Evolutionary conservation across 768 basidiomycete genomes (phyloP).

Genomic region (Hericium coralloides): DNA sequence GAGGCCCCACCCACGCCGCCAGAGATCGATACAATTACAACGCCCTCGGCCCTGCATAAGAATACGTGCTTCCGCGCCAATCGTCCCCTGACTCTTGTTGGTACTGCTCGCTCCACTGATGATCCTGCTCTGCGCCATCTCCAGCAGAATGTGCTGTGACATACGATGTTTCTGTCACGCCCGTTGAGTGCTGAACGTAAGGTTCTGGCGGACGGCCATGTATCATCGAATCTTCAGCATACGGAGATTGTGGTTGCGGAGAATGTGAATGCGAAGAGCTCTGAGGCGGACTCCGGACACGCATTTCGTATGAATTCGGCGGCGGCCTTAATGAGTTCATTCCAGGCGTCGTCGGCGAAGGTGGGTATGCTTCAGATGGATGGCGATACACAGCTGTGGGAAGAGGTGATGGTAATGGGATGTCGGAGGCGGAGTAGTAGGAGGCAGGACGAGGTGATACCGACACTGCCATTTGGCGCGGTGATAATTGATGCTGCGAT

Average conservation of each 20-base stretch:
- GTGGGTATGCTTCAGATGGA: slow-evolving; percentile 21
- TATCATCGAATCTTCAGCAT: not conserved
- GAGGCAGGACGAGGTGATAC: slow-evolving; percentile 35
- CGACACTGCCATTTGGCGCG: not conserved
- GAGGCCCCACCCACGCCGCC: not conserved
- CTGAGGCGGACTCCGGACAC: slow-evolving; percentile 21
- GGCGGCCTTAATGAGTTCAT: slow-evolving; percentile 28
- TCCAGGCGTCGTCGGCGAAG: slow-evolving; percentile 31
- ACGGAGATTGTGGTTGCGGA: not conserved
- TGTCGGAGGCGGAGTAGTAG: slow-evolving; percentile 48
- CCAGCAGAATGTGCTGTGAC: slow-evolving; percentile 1
- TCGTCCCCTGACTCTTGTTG: slow-evolving; percentile 1
- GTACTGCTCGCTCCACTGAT: not conserved
- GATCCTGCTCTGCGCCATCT: not conserved
- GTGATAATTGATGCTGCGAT: slow-evolving; percentile 1
- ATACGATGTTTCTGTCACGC: slow-evolving; percentile 11
- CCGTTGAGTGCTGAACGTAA: not conserved
- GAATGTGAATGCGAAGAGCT: not conserved
- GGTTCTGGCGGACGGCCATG: not conserved
- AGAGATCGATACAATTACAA: slow-evolving; percentile 1
- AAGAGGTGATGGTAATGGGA: slow-evolving; percentile 49
- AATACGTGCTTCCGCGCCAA: slow-evolving; percentile 12
- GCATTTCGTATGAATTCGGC: slow-evolving; percentile 32
- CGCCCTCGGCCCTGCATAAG: slow-evolving; percentile 5
- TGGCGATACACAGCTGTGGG: slow-evolving; percentile 26